Percentiles rank a stretch among this genome's conserved stretches.
Conservation (phyloP, 2,329 filamentous ascomycete species). For the Calycina herbarum region DNA sequence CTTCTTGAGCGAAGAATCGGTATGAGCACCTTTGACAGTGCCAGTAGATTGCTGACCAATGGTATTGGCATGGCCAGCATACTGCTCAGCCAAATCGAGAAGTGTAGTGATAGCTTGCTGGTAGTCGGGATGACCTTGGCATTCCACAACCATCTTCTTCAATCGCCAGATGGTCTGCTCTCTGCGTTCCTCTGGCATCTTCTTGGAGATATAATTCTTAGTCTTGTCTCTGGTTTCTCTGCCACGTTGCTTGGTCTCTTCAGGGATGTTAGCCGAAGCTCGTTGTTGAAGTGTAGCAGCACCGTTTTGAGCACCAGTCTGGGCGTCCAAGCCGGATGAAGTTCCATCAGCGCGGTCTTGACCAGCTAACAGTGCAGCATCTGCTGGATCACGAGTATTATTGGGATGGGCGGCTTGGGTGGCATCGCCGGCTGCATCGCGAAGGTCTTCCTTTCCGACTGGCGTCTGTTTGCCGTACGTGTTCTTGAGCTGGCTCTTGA, state of each 20-base stretch:
- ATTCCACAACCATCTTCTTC: constrained; percentile 97
- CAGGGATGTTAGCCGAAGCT: constrained; percentile 61
- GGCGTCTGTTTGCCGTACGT: constrained; percentile 56
- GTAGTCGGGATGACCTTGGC: constrained; percentile 94
- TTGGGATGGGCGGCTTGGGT: constrained; percentile 56
- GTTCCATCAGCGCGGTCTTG: constrained; percentile 47
- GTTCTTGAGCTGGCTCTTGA: constrained; percentile 68
- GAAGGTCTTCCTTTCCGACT: constrained; percentile 54
- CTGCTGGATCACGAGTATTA: constrained; percentile 53
- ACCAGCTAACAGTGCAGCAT: constrained; percentile 50
- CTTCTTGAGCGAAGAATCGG: constrained; percentile 60
- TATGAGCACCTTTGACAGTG: constrained; percentile 71
- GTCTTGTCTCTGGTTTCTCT: constrained; percentile 54
- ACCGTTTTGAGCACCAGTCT: constrained; percentile 44
- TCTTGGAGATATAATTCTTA: constrained; percentile 76
- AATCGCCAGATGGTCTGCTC: constrained; percentile 89
- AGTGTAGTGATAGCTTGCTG: constrained; percentile 88
- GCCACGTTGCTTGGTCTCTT: constrained; percentile 54
- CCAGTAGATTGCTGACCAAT: constrained; percentile 64
- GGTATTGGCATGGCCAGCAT: constrained; percentile 71
- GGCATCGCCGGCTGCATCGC: constrained; percentile 60
- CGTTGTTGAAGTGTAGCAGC: constrained; percentile 52
- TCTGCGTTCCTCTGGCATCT: constrained; percentile 89
- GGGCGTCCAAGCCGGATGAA: constrained; percentile 51
- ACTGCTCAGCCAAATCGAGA: constrained; percentile 79